Base-by-base conservation (phyloP, 805 yeast genomes). In the Starmerella ratchasimensis region DNA sequence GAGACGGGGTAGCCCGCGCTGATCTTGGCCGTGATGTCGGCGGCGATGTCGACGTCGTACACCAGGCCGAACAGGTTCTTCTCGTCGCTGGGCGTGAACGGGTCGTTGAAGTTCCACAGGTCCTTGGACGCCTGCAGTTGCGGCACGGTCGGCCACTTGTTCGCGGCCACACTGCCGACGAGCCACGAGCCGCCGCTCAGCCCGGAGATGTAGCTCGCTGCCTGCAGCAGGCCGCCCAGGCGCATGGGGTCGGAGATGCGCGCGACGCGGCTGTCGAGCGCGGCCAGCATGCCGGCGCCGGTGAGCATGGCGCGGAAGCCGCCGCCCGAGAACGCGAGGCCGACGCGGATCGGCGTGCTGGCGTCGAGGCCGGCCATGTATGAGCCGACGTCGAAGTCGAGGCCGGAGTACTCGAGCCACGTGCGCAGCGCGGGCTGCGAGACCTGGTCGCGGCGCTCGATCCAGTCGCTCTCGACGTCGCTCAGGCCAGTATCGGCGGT, bases 121-220 rank as follows among this genome's bases (percentile, higher is more conserved):
- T 65, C 64, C 3, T 45, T 33, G 32, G 57, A 51, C 34, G 63
- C 65, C 21, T 71, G 58, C 27, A 81, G 69, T 2, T 64, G 72
- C 46, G 74, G 76, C 18, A 81, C 72, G 10, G 79, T 63, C 8
- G 84, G 72, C 75, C 79, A 83, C 52, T 76, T 74, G 54, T 82
- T 80, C 52, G 69, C 63, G 0, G 70, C 72, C 22, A 82, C 57
- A 8, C 86, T 68, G 1, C 81, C 77, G 20, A 81, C 63, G 34
- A 80, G 62, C 93, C 93, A 82, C 11, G 80, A 69, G 20, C 94
- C 94, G 23, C 94, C 94, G 13, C 86, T 76, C 26, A 82, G 67
- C 7, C 88, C 93, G 4, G 81, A 61, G 4, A 83, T 56, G 52
- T 84, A 83, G 10, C 80, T 70, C 1, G 82, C 53, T 5, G 79